phyloP scores from a whole-genome alignment of 805 yeast species.

The Cephaloascus albidus region DNA sequence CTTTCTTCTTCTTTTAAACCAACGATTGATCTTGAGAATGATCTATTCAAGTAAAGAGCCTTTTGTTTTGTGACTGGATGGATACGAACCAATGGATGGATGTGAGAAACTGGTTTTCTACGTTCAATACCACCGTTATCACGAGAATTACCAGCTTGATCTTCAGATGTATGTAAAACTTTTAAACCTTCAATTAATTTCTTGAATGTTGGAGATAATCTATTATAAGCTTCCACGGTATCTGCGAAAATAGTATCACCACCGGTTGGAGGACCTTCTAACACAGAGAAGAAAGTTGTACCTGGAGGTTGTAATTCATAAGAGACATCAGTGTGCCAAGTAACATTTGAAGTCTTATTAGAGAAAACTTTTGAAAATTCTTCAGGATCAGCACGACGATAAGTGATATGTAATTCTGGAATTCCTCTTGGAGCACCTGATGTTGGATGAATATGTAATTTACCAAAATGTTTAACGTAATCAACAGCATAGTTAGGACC shows the following conservation, averaged over 20 bases:
- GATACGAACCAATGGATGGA: constrained; percentile 24
- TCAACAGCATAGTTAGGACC: constrained; percentile 32
- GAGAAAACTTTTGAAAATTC: constrained; percentile 18
- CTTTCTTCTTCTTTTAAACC: constrained; percentile 26
- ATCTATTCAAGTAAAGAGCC: constrained; percentile 19
- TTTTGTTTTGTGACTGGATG: constrained; percentile 25
- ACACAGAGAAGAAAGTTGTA: constrained; percentile 21
- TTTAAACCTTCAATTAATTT: constrained; percentile 21
- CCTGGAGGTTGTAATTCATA: constrained; percentile 27
- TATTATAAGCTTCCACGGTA: constrained; percentile 24
- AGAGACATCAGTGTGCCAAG: constrained; percentile 27
- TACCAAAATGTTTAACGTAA: not conserved
- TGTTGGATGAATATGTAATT: constrained; percentile 36
- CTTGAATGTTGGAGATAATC: constrained; percentile 25
- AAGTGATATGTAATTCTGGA: constrained; percentile 25
- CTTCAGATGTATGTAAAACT: constrained; percentile 22
- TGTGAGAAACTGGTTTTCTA: constrained; percentile 21
- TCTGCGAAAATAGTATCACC: constrained; percentile 29
- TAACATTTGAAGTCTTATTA: constrained; percentile 17
- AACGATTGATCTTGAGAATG: constrained; percentile 23
- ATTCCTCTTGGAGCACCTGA: constrained; percentile 23
- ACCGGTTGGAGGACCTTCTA: constrained; percentile 27
- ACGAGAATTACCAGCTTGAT: constrained; percentile 18
- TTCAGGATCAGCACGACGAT: constrained; percentile 18
- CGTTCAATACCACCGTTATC: constrained; percentile 22